Base-by-base conservation (phyloP, 1,284 basidiomycete genomes). In the Microbotryomycetes sp. region DNA sequence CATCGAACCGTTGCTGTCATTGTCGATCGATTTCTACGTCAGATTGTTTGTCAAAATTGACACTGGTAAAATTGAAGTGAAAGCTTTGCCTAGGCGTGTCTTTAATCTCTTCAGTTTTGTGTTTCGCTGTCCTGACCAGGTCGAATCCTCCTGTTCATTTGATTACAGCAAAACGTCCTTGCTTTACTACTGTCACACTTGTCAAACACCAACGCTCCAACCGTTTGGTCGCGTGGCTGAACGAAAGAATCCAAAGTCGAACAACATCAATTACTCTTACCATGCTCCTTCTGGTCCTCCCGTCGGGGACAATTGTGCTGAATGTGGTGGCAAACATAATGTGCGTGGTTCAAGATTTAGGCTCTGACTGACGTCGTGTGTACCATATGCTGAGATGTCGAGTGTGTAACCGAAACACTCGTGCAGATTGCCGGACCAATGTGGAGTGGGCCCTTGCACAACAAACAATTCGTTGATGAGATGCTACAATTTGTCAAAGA, bases 21-120 rank as follows among this genome's bases (percentile, higher is more conserved):
- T 99, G 42, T 94, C 91, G 14, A 97, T 99, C 74, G 96, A 98
- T 74, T 99, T 98, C 74, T 98, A 99, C 75, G 86, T 97, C 28
- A 87, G 96, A 6, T 75, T 97, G 16, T 99, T 97, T 73, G 84
- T 97, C 12, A 84, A 86, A 16, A 80, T 99, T 4, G 80, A 84
- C 66, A 82, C 85, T 0, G 81, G 85, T 1, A 86, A 92, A 0
- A 78, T 86, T n/a, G 86, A 92, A 74, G 92, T 94, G 36, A 98
- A 99, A 77, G 86, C 84, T 65, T 78, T 84, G 3, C 80, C 87
- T 26, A 84, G 83, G 91, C 90, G 71, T 67, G 83, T 70, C 31
- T 26, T 9, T 9, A 12, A 54, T 45, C 32, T 15, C 7, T 16
- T 3, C 46, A 22, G 9, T 4, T 45, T 36, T 58, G 49, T 45